Percentiles rank a stretch among this genome's conserved stretches.
Conservation (phyloP, 139 green algal genomes). For the Asterochloris erici region DNA sequence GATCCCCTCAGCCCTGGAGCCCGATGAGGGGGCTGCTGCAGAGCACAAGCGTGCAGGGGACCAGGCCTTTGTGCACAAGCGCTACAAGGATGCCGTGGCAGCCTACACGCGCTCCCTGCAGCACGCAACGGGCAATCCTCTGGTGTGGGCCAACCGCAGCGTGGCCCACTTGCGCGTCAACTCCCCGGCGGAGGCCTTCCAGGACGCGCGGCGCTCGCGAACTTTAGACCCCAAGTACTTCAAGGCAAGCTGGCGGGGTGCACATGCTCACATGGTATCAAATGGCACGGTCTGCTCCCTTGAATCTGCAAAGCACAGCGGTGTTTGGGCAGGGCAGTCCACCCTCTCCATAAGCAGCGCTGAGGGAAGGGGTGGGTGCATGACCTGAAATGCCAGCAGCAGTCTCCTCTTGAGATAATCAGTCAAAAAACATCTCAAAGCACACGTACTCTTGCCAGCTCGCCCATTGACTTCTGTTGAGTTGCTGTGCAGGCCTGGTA, state of each 20-base stretch:
- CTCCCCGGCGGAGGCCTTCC: slow-evolving; percentile 21
- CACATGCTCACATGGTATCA: neutral
- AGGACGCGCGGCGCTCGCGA: slow-evolving; percentile 33
- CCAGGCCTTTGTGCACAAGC: slow-evolving; percentile 20
- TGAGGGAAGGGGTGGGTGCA: too few relatives aligned
- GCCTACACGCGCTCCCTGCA: slow-evolving; percentile 17
- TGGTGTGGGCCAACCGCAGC: slow-evolving; percentile 43
- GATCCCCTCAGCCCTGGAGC: slow-evolving; percentile 5
- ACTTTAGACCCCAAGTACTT: slow-evolving; percentile 27
- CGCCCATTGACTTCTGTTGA: neutral
- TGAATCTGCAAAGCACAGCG: neutral
- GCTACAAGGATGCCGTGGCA: neutral
- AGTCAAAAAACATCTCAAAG: too few relatives aligned
- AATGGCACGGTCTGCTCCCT: neutral
- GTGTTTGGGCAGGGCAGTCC: neutral
- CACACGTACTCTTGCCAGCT: too few relatives aligned
- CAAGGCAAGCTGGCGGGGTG: slow-evolving; percentile 19
- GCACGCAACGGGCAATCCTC: slow-evolving; percentile 22
- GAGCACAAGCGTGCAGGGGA: slow-evolving; percentile 21
- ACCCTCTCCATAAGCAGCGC: too few relatives aligned
- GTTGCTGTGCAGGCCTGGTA: slow-evolving; percentile 34
- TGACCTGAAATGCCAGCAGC: too few relatives aligned
- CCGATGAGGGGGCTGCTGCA: slow-evolving; percentile 14
- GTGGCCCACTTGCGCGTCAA: slow-evolving; percentile 29
- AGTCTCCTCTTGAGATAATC: too few relatives aligned